phyloP scores from a whole-genome alignment of 345 rosid species.

The Clausena lansium region DNA sequence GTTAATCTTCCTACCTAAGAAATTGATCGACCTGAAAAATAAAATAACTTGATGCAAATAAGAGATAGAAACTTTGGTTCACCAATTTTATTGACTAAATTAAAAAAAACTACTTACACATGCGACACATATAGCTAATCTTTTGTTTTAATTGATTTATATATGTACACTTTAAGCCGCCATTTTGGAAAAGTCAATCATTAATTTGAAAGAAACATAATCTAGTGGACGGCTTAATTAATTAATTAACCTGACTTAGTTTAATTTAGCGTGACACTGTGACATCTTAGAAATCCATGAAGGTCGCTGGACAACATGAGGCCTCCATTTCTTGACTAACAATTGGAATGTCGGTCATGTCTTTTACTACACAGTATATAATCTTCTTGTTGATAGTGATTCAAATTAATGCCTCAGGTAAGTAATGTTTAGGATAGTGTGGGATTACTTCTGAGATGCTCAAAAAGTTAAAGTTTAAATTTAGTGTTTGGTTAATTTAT shows the following conservation, averaged over 20 bases:
- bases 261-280: background rate
- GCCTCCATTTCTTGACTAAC: background rate
- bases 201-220: background rate
- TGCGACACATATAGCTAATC: background rate
- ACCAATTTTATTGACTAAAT: background rate
- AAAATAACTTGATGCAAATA: background rate
- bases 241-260: background rate
- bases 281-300: background rate
- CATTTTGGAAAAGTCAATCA: background rate
- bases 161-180: background rate
- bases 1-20: background rate
- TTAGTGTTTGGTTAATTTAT: no score
- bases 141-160: no score
- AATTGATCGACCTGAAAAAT: background rate
- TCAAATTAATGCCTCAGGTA: background rate
- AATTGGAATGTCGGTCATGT: conserved; percentile 1
- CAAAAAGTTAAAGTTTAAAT: no score
- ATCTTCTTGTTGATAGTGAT: no score
- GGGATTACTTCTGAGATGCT: no score
- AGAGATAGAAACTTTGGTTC: background rate
- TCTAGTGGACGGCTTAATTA: background rate
- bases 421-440: no score
- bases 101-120: background rate
- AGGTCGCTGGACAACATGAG: background rate
- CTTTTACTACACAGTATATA: background rate